Base-by-base conservation (phyloP, 441 rosid species). In the Biscutella laevigata region DNA sequence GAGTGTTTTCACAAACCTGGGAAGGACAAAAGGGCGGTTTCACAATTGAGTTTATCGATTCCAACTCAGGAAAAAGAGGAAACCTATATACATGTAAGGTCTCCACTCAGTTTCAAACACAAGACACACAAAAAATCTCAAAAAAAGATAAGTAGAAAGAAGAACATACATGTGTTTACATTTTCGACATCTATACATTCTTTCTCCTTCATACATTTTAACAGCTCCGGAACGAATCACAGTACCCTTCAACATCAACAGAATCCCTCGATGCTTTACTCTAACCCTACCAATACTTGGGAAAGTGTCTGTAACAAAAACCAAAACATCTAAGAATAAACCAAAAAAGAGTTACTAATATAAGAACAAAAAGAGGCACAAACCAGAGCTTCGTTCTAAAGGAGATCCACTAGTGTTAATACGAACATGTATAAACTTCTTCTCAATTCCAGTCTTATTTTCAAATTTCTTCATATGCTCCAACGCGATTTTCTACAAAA, bases 151-250 rank as follows among this genome's bases (percentile, higher is more conserved):
- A 17, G 27, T 4, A 25, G 27, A 25, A 25, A 6, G 16, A 38
- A 68, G 16, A 38, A 68, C 78, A 11, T 44, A 88, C 97, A 66
- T 72, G 54, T 74, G 79, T 67, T 84, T 84, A 81, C 97, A 92
- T 78, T 77, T 92, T 40, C 78, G 74, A 62, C 98, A 92, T 37
- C 69, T 76, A 53, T 74, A 92, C 76, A 81, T 77, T 78, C 95
- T 74, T 71, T 78, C 85, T 44, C 96, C 98, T 64, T 92, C 98
- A 34, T 79, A 88, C 98, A 88, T 88, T 77, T 86, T 92, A 43
- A 76, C 73, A 46, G 89, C 81, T 41, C 94, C 98, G 1, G 95
- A 88, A 35, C 97, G 73, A 59, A 84, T 92, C 19, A 92, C 86
- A 1, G 94, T 92, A 43, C 99, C 99, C 57, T 81, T 92, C 45